phyloP scores from a whole-genome alignment of 129 eudicot species.

The Cynara cardunculus region DNA sequence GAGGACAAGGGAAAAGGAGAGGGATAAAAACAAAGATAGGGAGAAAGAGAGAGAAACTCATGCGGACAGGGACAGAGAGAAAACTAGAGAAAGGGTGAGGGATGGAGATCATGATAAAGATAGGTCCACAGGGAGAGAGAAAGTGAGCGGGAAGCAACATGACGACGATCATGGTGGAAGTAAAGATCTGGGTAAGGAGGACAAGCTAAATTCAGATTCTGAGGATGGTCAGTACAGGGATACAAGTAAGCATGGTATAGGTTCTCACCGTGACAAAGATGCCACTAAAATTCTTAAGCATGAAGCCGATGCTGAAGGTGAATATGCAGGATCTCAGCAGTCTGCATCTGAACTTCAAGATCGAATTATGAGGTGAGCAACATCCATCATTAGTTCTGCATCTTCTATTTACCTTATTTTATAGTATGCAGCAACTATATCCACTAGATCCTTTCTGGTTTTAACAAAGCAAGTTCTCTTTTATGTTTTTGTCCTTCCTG shows the following conservation, averaged over 20 bases:
- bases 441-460: background rate
- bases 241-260: slow-evolving; percentile 23
- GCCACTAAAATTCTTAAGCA: slow-evolving; percentile 26
- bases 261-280: slow-evolving; percentile 33
- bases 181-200: slow-evolving; percentile 48
- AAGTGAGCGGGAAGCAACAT: slow-evolving; percentile 39
- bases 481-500: background rate
- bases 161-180: too few species aligned
- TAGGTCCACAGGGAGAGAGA: slow-evolving; percentile 47
- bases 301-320: slow-evolving; percentile 34
- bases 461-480: background rate
- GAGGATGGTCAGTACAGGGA: slow-evolving; percentile 40
- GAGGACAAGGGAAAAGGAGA: slow-evolving; percentile 33
- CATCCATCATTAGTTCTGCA: background rate
- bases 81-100: slow-evolving; percentile 38
- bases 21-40: slow-evolving; percentile 38
- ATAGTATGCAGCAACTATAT: too few species aligned
- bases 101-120: slow-evolving; percentile 44
- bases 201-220: slow-evolving; percentile 18
- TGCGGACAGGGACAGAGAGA: slow-evolving; percentile 45
- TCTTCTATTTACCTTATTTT: background rate
- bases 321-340: slow-evolving; percentile 29
- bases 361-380: slow-evolving; percentile 57
- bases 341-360: slow-evolving; percentile 55
- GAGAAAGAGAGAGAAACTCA: slow-evolving; percentile 41